Evolutionary conservation across 179 eudicot genomes (phyloP), one percentile per base, ranked within the genome.

Genomic region (Carnegiea gigantea): DNA sequence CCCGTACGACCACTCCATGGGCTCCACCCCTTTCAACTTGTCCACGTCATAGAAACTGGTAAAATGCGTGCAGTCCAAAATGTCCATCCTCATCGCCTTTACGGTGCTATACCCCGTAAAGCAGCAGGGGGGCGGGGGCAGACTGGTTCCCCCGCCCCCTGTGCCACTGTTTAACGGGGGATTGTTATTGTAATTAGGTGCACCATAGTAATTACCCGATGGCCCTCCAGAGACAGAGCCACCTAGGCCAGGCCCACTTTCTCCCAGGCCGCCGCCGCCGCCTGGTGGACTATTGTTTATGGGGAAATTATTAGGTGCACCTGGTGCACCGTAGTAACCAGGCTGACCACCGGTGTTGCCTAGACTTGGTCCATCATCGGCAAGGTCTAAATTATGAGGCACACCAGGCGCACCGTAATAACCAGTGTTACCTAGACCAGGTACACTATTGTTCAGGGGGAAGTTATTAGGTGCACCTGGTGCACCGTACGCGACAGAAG

Each of bases 1-100:
- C 79, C 99, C 99, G 7, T 95, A 95, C 10, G 91, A 57, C 99
- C 99, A 95, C 64, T 95, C 98, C 90, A 90, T 80, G 0, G 99
- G 93, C 38, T 79, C 87, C 5, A 91, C 86, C 0, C 95, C 97
- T 9, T 77, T 82, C 87, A 93, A 70, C 53, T 76, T 78, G 70
- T 93, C 98, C 20, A 79, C 78, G 24, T 91, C 73, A 24, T 92
- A 93, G 73, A 95, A 84, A 33, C 87, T 91, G 2, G 98, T 93
- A 73, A 88, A 95, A 84, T 95, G 98, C n/a, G 93, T 82, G 53
- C 98, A 95, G 51, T 93, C 98, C 74, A 95, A 71, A 54, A 95
- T 90, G 59, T 95, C 88, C 97, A 95, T 92, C 82, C 91, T 91
- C 98, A 95, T 95, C 77, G 85, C 93, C 86, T 85, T 92, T 76